These are phyloP conservation scores for Letharia columbiana DNA, from an alignment of 495 filamentous ascomycete species.

Conservation along the genomic window DNA sequence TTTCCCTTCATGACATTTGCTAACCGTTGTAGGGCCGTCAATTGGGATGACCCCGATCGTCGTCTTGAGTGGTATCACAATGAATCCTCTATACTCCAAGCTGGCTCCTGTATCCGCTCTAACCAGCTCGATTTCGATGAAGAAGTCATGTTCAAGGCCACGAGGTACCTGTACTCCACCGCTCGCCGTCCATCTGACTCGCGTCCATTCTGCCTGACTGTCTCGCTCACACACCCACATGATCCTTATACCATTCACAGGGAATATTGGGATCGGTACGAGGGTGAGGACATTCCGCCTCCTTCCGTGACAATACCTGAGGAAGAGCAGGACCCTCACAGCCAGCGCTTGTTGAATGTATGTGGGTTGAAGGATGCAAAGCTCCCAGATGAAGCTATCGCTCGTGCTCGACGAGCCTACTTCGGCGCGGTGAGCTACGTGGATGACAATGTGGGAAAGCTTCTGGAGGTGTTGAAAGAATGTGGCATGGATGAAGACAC, in stretches of 20 bases:
- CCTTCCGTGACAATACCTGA: slow-evolving; percentile 66
- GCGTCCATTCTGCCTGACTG: slow-evolving; percentile 78
- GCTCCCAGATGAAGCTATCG: slow-evolving; percentile 70
- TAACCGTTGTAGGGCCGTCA: slow-evolving; percentile 43
- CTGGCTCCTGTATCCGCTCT: slow-evolving; percentile 69
- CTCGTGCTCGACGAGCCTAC: slow-evolving; percentile 71
- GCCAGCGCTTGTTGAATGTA: slow-evolving; percentile 67
- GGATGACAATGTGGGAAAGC: slow-evolving; percentile 74
- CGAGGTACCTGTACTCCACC: slow-evolving; percentile 75
- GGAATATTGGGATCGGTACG: slow-evolving; percentile 83
- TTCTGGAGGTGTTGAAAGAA: slow-evolving; percentile 61
- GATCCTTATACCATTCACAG: slow-evolving; percentile 85
- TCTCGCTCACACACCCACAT: slow-evolving; percentile 85
- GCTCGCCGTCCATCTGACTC: slow-evolving; percentile 57
- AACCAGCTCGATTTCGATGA: slow-evolving; percentile 95
- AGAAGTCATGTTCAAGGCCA: slow-evolving; percentile 79
- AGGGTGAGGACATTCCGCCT: slow-evolving; percentile 73
- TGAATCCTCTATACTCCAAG: slow-evolving; percentile 78
- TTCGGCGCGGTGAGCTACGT: slow-evolving; percentile 85
- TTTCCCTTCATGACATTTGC: slow-evolving; percentile 6
- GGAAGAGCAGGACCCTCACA: slow-evolving; percentile 74
- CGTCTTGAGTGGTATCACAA: slow-evolving; percentile 89
- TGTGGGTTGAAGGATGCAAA: slow-evolving; percentile 71
- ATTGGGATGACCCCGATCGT: slow-evolving; percentile 81
- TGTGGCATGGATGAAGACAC: slow-evolving; percentile 72